These are phyloP conservation scores for Fomitopsis pulvina DNA, from an alignment of 768 basidiomycete species.

Conservation along the genomic window DNA sequence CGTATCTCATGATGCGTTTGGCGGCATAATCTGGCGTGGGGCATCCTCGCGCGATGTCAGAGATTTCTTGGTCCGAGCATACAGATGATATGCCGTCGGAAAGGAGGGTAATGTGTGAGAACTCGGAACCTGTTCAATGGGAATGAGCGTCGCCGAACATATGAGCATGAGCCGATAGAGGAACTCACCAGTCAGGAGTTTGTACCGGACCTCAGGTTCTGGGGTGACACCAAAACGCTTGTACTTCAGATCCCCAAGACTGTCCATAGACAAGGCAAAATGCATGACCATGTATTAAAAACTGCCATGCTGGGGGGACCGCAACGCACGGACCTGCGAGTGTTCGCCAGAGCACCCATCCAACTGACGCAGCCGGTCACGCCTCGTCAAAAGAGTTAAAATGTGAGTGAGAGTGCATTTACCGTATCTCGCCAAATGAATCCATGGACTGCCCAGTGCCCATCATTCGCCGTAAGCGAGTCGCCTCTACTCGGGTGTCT, in stretches of 20 bases:
- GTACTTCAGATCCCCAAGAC: slow-evolving; percentile 84
- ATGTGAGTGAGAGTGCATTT: slow-evolving; percentile 5
- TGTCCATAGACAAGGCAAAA: slow-evolving; percentile 25
- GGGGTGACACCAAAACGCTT: slow-evolving; percentile 90
- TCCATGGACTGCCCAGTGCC: slow-evolving; percentile 86
- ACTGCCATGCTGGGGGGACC: not conserved
- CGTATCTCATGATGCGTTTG: slow-evolving; percentile 72
- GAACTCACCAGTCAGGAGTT: slow-evolving; percentile 64
- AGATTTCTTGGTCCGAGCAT: slow-evolving; percentile 90
- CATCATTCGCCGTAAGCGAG: slow-evolving; percentile 83
- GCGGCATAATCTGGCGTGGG: slow-evolving; percentile 76
- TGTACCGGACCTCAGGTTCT: slow-evolving; percentile 81
- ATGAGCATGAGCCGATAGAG: not conserved
- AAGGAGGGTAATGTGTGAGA: slow-evolving; percentile 83
- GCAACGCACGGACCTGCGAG: slow-evolving; percentile 57
- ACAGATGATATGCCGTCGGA: slow-evolving; percentile 92
- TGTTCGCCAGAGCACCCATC: slow-evolving; percentile 95
- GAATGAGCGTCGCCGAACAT: not conserved
- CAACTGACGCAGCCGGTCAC: slow-evolving; percentile 40
- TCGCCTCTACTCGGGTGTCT: slow-evolving; percentile 83
- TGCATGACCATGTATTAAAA: not conserved
- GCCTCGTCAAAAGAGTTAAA: not conserved
- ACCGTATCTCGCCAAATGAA: slow-evolving; percentile 91
- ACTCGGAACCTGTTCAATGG: slow-evolving; percentile 53
- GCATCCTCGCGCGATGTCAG: slow-evolving; percentile 76